Conservation (phyloP, 768 basidiomycete genomes). For the Russula brevipes region DNA sequence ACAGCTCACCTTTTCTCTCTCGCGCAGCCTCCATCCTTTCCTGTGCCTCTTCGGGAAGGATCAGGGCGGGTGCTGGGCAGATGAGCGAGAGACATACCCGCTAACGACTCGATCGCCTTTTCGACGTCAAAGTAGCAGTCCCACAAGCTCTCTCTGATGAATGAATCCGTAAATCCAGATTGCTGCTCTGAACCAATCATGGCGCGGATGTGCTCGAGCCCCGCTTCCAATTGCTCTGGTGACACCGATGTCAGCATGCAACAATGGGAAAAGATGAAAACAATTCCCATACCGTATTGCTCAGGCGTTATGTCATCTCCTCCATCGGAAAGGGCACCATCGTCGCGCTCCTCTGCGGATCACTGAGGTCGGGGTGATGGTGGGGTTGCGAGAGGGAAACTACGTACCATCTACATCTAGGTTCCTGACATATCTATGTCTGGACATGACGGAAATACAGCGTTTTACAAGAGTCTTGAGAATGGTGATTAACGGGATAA, state of each 20-base stretch:
- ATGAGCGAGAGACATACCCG: slow-evolving; percentile 48
- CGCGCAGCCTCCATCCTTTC: slow-evolving; percentile 54
- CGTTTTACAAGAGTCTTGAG: slow-evolving; percentile 24
- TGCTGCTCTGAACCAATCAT: slow-evolving; percentile 61
- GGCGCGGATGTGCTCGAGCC: slow-evolving; percentile 60
- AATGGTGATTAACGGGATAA: slow-evolving; percentile 22
- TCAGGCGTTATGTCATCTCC: slow-evolving; percentile 79
- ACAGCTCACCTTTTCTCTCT: slow-evolving; percentile 81
- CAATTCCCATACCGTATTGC: slow-evolving; percentile 66
- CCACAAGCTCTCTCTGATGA: slow-evolving; percentile 80
- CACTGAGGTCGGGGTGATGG: slow-evolving; percentile 6
- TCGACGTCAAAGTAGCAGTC: slow-evolving; percentile 83
- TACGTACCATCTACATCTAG: slow-evolving; percentile 65
- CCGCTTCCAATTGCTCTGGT: slow-evolving; percentile 62
- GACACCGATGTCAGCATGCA: slow-evolving; percentile 10
- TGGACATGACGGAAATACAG: slow-evolving; percentile 57
- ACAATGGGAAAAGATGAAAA: slow-evolving; percentile 3
- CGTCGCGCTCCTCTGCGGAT: slow-evolving; percentile 76
- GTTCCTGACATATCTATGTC: slow-evolving; percentile 87
- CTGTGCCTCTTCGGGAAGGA: slow-evolving; percentile 55
- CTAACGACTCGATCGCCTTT: slow-evolving; percentile 64
- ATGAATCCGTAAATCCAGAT: slow-evolving; percentile 65
- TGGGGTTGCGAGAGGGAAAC: neutral
- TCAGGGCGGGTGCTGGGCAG: neutral
- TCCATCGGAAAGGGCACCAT: slow-evolving; percentile 71